These are phyloP conservation scores for Fragilaria radians DNA, from an alignment of 108 stramenopile species.

Conservation along the genomic window DNA sequence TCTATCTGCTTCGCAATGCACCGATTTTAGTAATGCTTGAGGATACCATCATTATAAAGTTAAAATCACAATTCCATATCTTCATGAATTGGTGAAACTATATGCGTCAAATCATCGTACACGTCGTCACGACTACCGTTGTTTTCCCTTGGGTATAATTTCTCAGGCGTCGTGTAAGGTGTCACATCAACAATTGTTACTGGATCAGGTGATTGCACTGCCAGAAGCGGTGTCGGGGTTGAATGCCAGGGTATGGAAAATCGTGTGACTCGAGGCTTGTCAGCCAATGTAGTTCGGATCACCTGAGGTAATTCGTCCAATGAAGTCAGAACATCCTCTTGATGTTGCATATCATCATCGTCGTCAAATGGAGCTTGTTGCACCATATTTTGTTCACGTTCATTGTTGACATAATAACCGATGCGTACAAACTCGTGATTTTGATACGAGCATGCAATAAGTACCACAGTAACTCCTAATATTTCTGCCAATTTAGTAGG, in stretches of 20 bases:
- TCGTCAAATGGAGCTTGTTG: not conserved
- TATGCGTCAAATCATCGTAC: too few relatives aligned
- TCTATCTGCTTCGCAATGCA: too few relatives aligned
- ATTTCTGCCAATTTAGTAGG: slow-evolving; percentile 82
- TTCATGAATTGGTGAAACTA: too few relatives aligned
- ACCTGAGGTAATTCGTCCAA: slow-evolving; percentile 38
- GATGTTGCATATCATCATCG: not conserved
- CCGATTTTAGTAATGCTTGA: too few relatives aligned
- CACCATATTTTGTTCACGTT: slow-evolving; percentile 33
- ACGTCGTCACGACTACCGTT: too few relatives aligned
- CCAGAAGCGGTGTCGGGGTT: too few relatives aligned
- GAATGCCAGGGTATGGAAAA: slow-evolving; percentile 85
- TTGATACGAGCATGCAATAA: slow-evolving; percentile 92
- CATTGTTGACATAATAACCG: slow-evolving; percentile 99
- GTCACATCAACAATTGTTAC: too few relatives aligned
- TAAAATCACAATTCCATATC: too few relatives aligned
- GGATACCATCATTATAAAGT: too few relatives aligned
- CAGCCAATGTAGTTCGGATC: slow-evolving; percentile 85
- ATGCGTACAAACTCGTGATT: slow-evolving; percentile 94
- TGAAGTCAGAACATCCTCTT: slow-evolving; percentile 15
- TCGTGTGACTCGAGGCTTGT: slow-evolving; percentile 94
- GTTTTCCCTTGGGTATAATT: too few relatives aligned
- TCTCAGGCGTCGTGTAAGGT: too few relatives aligned
- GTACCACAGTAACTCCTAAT: slow-evolving; percentile 95
- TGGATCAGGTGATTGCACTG: too few relatives aligned